These are phyloP conservation scores for Butyriboletus loyo DNA, from an alignment of 768 basidiomycete genomes.

Conservation along the genomic window DNA sequence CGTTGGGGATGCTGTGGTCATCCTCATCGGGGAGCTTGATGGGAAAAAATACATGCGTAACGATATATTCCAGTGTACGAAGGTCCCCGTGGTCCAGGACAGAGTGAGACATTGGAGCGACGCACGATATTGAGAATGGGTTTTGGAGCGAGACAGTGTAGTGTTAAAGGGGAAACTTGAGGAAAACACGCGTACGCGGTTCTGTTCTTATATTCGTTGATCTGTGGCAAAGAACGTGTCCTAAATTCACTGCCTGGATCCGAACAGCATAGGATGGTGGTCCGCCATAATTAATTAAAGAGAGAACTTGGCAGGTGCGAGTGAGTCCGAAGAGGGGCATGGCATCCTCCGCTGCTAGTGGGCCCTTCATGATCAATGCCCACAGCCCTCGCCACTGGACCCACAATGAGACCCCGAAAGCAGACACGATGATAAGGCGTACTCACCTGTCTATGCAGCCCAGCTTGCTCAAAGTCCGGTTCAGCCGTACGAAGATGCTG, in stretches of 20 bases:
- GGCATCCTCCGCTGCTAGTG: background rate
- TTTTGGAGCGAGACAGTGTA: background rate
- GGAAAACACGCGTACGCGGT: background rate
- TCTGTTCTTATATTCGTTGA: background rate
- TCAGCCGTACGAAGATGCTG: no score
- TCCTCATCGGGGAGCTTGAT: constrained; percentile 38
- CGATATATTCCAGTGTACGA: constrained; percentile 26
- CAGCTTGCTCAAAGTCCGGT: no score
- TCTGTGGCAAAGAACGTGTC: no score
- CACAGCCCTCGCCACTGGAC: no score
- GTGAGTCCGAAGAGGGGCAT: no score
- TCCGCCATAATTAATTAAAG: no score
- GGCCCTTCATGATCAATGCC: no score
- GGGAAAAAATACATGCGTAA: constrained; percentile 44
- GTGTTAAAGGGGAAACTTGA: background rate
- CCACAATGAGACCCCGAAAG: no score
- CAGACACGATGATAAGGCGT: background rate
- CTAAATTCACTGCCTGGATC: constrained; percentile 1
- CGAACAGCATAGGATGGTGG: constrained; percentile 13
- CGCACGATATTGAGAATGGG: background rate
- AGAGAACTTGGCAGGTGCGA: no score
- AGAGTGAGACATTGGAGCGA: constrained; percentile 5
- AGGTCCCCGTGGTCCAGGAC: background rate
- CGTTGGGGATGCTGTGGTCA: constrained; percentile 27
- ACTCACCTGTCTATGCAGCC: background rate